Evolutionary conservation across 1,284 basidiomycete species (phyloP), one percentile per base, ranked within the genome.

Genomic region (Mycena citricolor): DNA sequence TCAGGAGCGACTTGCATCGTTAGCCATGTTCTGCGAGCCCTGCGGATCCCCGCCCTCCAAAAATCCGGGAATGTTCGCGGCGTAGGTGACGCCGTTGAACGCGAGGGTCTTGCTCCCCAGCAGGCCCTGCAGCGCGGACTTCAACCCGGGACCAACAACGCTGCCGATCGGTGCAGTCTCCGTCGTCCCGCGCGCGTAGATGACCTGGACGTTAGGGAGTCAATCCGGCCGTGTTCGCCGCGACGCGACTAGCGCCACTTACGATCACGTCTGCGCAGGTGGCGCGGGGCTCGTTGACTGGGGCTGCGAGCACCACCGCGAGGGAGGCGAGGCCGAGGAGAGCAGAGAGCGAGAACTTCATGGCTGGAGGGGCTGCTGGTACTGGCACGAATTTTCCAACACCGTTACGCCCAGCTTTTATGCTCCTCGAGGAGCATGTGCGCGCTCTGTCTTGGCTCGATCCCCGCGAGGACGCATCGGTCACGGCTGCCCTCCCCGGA

Each of bases 251-350:
- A 32, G 14, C 19, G 12, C 25, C 13, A 47, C 45, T n/a, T 2
- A 51, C 49, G 7, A 51, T 51, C 14, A 51, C 49, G 20, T 51
- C 49, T 4, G 35, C 36, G 26, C 49, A 51, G 8, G 36, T 36
- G 16, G 41, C 42, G 33, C 43, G 49, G 5, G 39, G 26, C 40
- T 45, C 36, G 5, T 19, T 39, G 17, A 50, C 29, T 21, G 43
- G 48, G 5, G 35, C 39, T n/a, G 39, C 42, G 12, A 45, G 10
- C 14, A 26, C 38, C 1, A 50, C n/a, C 31, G 32, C 23, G 36
- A 51, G 23, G 16, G 40, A 7, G 3, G 21, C 25, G 6, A 47
- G 8, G 2, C 19, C 32, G 32, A 51, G 4, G 13, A 51, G 32
- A 31, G 44, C 29, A 41, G 40, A 20, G 20, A 43, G 25, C 49